Percentiles rank a stretch among this genome's conserved stretches.
Conservation (phyloP, 768 basidiomycete genomes). For the Lactarius tabidus region DNA sequence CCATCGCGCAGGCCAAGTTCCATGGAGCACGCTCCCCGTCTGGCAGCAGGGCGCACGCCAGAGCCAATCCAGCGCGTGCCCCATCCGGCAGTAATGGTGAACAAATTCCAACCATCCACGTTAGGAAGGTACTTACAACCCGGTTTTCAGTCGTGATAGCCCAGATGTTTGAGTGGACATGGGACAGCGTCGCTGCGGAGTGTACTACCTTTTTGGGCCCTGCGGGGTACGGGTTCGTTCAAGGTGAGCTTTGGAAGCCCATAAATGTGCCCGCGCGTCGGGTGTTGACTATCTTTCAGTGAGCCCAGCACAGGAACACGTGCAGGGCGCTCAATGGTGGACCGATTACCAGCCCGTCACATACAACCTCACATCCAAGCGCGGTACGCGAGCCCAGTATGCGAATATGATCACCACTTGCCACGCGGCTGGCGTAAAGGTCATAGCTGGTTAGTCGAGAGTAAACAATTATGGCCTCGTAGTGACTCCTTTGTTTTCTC, state of each 20-base stretch:
- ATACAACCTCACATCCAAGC: conserved; percentile 61
- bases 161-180: conserved; percentile 68
- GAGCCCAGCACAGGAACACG: conserved; percentile 55
- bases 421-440: conserved; percentile 37
- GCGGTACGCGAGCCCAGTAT: conserved; percentile 53
- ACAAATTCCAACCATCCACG: too few species aligned
- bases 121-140: background rate
- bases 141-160: conserved; percentile 45
- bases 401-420: conserved; percentile 39
- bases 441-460: conserved; percentile 35
- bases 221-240: conserved; percentile 59
- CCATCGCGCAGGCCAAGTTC: background rate
- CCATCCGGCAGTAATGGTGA: background rate
- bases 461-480: conserved; percentile 20
- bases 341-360: conserved; percentile 71
- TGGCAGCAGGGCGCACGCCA: background rate
- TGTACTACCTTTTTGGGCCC: conserved; percentile 65
- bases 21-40: background rate
- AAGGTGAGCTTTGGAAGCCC: conserved; percentile 38
- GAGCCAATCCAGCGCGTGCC: background rate
- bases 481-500: conserved; percentile 28
- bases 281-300: conserved; percentile 26
- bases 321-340: conserved; percentile 63
- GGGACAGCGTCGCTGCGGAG: conserved; percentile 53
- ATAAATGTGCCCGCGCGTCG: background rate